Evolutionary conservation across 371 early-diverging fungal genomes (phyloP).

Genomic region (Mortierella sp.): DNA sequence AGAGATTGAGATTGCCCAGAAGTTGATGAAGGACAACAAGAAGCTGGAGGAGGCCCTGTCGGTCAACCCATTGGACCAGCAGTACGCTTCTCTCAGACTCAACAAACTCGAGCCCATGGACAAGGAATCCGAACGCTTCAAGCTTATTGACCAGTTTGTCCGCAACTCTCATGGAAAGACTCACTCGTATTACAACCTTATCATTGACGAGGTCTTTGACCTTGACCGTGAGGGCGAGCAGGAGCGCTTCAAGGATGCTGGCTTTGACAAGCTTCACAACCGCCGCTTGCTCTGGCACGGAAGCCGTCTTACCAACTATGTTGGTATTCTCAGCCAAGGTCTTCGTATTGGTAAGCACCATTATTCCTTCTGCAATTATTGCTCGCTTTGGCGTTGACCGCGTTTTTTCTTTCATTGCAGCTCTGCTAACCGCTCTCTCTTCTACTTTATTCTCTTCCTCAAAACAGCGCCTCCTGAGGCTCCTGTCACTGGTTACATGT

Average conservation of each 20-base stretch:
- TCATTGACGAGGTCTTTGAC: constrained; percentile 67
- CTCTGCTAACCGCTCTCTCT: constrained; percentile 18
- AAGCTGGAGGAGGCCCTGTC: constrained; percentile 34
- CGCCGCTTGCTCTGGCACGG: constrained; percentile 74
- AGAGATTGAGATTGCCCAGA: constrained; percentile 71
- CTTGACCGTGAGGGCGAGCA: constrained; percentile 62
- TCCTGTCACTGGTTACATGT: constrained; percentile 76
- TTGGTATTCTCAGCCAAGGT: constrained; percentile 74
- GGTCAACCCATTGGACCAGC: constrained; percentile 65
- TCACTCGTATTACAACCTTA: constrained; percentile 58
- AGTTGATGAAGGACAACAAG: constrained; percentile 61
- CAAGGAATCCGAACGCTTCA: constrained; percentile 61
- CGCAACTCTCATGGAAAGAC: constrained; percentile 67
- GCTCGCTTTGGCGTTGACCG: background rate
- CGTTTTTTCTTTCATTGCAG: background rate
- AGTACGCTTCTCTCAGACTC: constrained; percentile 64
- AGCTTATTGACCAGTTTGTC: constrained; percentile 64
- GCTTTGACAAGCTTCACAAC: constrained; percentile 60
- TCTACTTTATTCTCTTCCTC: constrained; percentile 19
- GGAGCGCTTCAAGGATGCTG: constrained; percentile 56
- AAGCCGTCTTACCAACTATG: constrained; percentile 70
- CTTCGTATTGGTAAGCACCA: constrained; percentile 55
- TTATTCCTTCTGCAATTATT: background rate
- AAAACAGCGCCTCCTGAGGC: constrained; percentile 72
- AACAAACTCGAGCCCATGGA: constrained; percentile 62